Percentiles rank a stretch among this genome's conserved stretches.
Conservation (phyloP, 2,329 filamentous ascomycete species). For the Aspergillus proliferans region DNA sequence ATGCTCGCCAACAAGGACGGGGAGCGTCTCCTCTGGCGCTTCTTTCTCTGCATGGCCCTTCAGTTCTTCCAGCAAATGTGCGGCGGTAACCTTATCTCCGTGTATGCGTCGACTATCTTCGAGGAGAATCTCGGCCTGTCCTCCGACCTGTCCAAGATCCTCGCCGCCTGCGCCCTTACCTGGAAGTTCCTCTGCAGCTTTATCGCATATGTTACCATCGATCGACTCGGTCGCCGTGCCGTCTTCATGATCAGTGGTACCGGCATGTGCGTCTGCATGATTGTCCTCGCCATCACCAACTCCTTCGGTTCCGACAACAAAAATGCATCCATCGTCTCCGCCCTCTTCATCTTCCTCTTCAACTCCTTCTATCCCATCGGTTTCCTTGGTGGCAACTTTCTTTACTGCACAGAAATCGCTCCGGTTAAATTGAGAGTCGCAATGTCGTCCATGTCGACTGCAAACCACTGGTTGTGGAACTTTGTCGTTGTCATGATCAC, state of each 20-base stretch:
- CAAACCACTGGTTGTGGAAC: constrained; percentile 55
- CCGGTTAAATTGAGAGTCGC: constrained; percentile 50
- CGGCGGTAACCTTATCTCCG: constrained; percentile 13
- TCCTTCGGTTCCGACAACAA: constrained; percentile 20
- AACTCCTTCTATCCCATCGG: constrained; percentile 60
- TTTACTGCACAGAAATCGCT: constrained; percentile 40
- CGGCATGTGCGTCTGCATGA: constrained; percentile 53
- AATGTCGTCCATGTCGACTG: constrained; percentile 54
- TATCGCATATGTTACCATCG: constrained; percentile 46
- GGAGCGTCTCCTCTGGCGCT: constrained; percentile 16
- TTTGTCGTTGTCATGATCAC: constrained; percentile 62
- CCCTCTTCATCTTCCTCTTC: constrained; percentile 51
- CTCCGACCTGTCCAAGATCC: constrained; percentile 21
- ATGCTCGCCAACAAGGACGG: constrained; percentile 13
- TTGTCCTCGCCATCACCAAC: constrained; percentile 42
- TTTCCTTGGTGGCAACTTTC: constrained; percentile 55
- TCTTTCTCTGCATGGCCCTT: constrained; percentile 12
- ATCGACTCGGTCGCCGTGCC: constrained; percentile 45
- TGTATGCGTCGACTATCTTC: constrained; percentile 14
- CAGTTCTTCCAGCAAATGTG: constrained; percentile 17
- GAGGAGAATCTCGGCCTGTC: constrained; percentile 10
- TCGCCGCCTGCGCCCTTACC: constrained; percentile 47
- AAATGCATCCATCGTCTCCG: constrained; percentile 11
- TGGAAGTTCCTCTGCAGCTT: constrained; percentile 52
- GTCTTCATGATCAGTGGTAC: constrained; percentile 49